phyloP scores from a whole-genome alignment of 768 basidiomycete genomes.

The Lyophyllum semitale region DNA sequence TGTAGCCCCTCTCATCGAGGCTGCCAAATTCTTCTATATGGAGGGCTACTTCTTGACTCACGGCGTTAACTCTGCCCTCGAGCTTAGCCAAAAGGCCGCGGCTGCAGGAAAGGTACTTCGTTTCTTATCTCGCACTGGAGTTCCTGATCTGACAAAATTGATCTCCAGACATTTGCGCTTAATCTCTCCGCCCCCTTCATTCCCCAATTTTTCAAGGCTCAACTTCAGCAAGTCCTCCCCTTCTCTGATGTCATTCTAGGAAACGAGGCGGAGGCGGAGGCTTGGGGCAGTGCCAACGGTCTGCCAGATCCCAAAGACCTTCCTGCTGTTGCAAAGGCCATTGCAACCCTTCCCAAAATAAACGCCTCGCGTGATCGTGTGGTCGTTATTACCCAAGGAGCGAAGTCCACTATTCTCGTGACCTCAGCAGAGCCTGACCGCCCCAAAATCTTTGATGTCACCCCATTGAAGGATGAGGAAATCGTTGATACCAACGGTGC shows the following conservation, averaged over 20 bases:
- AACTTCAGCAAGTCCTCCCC: slow-evolving; percentile 80
- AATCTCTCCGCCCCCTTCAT: slow-evolving; percentile 99
- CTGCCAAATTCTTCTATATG: slow-evolving; percentile 88
- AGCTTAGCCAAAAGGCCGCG: slow-evolving; percentile 78
- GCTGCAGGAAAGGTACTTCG: slow-evolving; percentile 67
- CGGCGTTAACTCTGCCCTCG: slow-evolving; percentile 69
- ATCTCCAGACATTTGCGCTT: slow-evolving; percentile 75
- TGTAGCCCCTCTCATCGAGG: slow-evolving; percentile 76
- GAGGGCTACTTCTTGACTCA: slow-evolving; percentile 99
- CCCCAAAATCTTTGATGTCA: slow-evolving; percentile 60
- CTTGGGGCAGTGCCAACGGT: slow-evolving; percentile 78
- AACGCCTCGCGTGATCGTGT: slow-evolving; percentile 76
- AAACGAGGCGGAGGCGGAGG: slow-evolving; percentile 94
- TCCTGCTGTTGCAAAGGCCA: slow-evolving; percentile 64
- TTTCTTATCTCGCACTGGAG: neutral
- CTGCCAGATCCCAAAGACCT: slow-evolving; percentile 68
- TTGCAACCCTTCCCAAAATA: slow-evolving; percentile 76
- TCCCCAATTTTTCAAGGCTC: slow-evolving; percentile 84
- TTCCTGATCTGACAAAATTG: slow-evolving; percentile 1
- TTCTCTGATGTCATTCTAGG: slow-evolving; percentile 90
- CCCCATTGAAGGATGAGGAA: slow-evolving; percentile 53
- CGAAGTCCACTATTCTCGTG: slow-evolving; percentile 77
- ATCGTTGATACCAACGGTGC: slow-evolving; percentile 99
- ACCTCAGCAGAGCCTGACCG: slow-evolving; percentile 54
- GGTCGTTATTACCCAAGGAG: slow-evolving; percentile 91